Base-by-base conservation (phyloP, 2,329 filamentous ascomycete genomes). In the Metarhizium rileyi region DNA sequence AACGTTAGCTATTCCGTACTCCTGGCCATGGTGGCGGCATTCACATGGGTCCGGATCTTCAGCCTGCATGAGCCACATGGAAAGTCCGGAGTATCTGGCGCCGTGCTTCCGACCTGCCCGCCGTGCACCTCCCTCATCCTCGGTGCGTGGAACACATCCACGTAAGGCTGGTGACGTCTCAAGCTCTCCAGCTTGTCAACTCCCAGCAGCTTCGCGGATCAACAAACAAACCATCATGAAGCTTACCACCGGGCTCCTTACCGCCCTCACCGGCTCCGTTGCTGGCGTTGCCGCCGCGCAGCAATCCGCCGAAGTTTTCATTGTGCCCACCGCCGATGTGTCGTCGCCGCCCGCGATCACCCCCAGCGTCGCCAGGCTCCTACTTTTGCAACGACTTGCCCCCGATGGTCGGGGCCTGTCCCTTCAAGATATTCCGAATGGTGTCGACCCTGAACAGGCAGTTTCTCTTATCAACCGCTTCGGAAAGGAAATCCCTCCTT, bases 401-500 rank as follows among this genome's bases (percentile, higher is more conserved):
- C 67, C 69, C 49, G 63, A 68, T 30, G 67, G 70, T 58, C 71
- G 71, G 59, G 75, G 70, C 54, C 71, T 73, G 55, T 71, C 69
- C 56, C 69, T 69, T 58, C 71, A 66, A 61, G 74, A 71, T 57
- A 68, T 73, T 47, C 72, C 68, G 35, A 62, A 66, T 26, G 64
- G 62, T 30, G 55, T 69, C 52, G 62, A 69, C 43, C 47, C 58
- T 23, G 68, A 74, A 50, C 72, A 78, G 40, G 74, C 77, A 8
- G 65, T 87, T 36, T 67, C 71, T 45, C 67, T 78, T 56, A 69
- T 89, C 59, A 79, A 81, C 59, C 68, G 68, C 46, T 86, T 80
- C 63, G 83, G 81, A 53, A 78, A 75, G 53, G 60, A 67, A 27
- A 65, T 74, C 6, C 57, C 67, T 48, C 63, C 71, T 20, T 66